Evolutionary conservation across 169 alveolate species (phyloP).

Genomic region (Plasmodium blacklocki): DNA sequence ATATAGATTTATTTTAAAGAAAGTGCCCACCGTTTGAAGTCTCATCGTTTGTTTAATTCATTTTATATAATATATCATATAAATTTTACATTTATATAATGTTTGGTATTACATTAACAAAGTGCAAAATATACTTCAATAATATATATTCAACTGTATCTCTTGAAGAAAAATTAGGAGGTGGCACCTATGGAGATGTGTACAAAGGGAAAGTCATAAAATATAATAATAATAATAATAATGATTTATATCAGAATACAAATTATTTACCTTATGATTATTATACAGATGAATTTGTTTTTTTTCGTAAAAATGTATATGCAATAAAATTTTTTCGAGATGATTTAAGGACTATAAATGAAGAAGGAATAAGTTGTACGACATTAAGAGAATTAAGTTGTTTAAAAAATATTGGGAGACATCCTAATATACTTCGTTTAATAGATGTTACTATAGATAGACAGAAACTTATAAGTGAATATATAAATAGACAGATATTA

Average conservation of each 20-base stretch:
- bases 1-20: too few relatives aligned
- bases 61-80: too few relatives aligned
- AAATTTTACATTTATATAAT: too few relatives aligned
- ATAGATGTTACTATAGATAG: slow-evolving; percentile 84
- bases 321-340: slow-evolving; percentile 91
- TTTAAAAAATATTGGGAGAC: slow-evolving; percentile 85
- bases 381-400: slow-evolving; percentile 90
- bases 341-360: slow-evolving; percentile 88
- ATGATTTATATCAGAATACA: slow-evolving; percentile 44
- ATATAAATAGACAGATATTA: slow-evolving; percentile 58
- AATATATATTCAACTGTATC: slow-evolving; percentile 64
- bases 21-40: too few relatives aligned
- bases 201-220: slow-evolving; percentile 82
- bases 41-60: too few relatives aligned
- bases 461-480: slow-evolving; percentile 70
- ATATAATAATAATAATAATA: slow-evolving; percentile 6
- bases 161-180: slow-evolving; percentile 88
- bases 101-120: slow-evolving; percentile 68
- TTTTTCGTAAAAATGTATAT: slow-evolving; percentile 73
- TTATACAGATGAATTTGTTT: slow-evolving; percentile 64
- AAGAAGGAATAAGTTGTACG: slow-evolving; percentile 91
- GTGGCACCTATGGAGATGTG: slow-evolving; percentile 94
- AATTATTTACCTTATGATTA: slow-evolving; percentile 60
- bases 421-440: slow-evolving; percentile 83
- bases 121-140: slow-evolving; percentile 62